Percentiles rank a stretch among this genome's conserved stretches.
These are phyloP conservation scores for Coemansia reversa DNA, from an alignment of 192 early-diverging fungal genomes.

Conservation along the genomic window DNA sequence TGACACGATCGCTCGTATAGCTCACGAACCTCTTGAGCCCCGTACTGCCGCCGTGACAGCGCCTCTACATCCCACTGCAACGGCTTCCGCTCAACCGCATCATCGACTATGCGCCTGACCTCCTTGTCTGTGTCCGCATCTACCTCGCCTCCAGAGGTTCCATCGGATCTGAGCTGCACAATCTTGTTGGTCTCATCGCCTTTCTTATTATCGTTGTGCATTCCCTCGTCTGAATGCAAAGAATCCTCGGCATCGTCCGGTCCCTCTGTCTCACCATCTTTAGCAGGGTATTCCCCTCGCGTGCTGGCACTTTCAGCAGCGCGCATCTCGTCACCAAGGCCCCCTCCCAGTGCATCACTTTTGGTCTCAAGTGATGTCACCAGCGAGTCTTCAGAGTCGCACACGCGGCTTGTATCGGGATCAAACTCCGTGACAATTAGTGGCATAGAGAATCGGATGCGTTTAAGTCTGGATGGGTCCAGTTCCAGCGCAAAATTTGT, in stretches of 20 bases:
- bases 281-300: not conserved
- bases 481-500: slow-evolving; percentile 52
- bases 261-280: not conserved
- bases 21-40: slow-evolving; percentile 47
- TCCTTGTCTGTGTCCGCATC: not conserved
- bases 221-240: not conserved
- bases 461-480: slow-evolving; percentile 44
- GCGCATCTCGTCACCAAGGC: not conserved
- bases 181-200: not conserved
- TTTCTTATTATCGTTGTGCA: not conserved
- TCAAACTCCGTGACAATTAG: slow-evolving; percentile 56
- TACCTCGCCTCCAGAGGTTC: not conserved
- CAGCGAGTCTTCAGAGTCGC: slow-evolving; percentile 17
- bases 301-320: not conserved
- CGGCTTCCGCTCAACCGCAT: slow-evolving; percentile 6
- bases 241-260: not conserved
- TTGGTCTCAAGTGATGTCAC: slow-evolving; percentile 26
- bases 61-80: slow-evolving; percentile 49
- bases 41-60: slow-evolving; percentile 37
- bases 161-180: not conserved
- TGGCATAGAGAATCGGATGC: slow-evolving; percentile 57
- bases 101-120: not conserved
- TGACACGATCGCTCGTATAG: slow-evolving; percentile 45
- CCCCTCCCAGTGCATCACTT: not conserved
- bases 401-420: slow-evolving; percentile 37